Percentiles rank a stretch among this genome's conserved stretches.
phyloP scores from a whole-genome alignment of 2,329 filamentous ascomycete species.

The Hirsutella thompsonii region DNA sequence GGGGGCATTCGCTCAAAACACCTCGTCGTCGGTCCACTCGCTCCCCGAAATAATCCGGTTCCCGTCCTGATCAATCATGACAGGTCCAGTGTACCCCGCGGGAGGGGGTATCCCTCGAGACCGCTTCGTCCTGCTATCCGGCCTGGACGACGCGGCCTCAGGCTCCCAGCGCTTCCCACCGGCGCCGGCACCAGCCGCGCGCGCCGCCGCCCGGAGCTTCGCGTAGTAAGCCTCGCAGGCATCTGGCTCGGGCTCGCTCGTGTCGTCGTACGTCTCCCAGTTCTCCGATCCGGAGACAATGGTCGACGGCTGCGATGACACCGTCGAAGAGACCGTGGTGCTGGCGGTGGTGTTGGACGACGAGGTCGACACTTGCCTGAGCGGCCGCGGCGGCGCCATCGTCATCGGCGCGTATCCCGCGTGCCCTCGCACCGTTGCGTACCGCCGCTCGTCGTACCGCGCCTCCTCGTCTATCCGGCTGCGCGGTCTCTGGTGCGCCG shows the following conservation, averaged over 20 bases:
- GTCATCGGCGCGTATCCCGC: background rate
- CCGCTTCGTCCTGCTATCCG: conserved; percentile 37
- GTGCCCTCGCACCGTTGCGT: conserved; percentile 26
- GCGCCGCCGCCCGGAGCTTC: conserved; percentile 57
- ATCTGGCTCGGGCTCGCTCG: conserved; percentile 64
- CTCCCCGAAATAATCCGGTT: conserved; percentile 50
- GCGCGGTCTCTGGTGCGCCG: conserved; percentile 11
- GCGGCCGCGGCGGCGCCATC: too few relatives aligned
- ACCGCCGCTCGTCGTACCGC: conserved; percentile 14
- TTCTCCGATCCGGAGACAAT: conserved; percentile 78
- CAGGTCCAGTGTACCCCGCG: conserved; percentile 30
- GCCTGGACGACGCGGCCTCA: conserved; percentile 30
- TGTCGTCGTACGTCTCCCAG: conserved; percentile 93
- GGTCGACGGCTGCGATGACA: conserved; percentile 37
- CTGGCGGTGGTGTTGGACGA: conserved; percentile 47
- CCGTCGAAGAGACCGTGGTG: too few relatives aligned
- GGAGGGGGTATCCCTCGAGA: conserved; percentile 39
- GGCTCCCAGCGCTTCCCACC: conserved; percentile 49
- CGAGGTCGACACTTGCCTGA: conserved; percentile 47
- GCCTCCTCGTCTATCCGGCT: conserved; percentile 28
- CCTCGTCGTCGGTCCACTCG: conserved; percentile 56
- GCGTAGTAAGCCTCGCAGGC: conserved; percentile 69
- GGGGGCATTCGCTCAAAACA: conserved; percentile 26
- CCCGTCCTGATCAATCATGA: conserved; percentile 43
- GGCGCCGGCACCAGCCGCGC: too few relatives aligned